Evolutionary conservation across 2,329 filamentous ascomycete species (phyloP), one percentile per base, ranked within the genome.

Genomic region (Fusarium sp.): DNA sequence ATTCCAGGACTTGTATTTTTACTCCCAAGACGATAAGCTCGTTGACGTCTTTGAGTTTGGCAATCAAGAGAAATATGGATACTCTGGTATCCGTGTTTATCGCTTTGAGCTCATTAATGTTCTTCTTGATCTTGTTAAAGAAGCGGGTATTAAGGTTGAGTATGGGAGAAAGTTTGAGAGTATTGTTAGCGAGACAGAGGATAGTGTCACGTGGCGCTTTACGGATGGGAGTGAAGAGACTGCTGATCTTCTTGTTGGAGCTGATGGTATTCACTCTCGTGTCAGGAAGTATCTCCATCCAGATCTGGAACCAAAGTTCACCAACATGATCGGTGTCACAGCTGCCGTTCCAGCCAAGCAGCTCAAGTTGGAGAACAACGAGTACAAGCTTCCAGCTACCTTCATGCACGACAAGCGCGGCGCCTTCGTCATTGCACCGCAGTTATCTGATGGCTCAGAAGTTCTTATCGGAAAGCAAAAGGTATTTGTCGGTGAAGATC

Each of bases 261-360:
- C 88, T 0, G 89, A 91, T 66, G 89, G 90, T 2, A 91, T 91
- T 56, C 87, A 91, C 75, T 90, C 88, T 1, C 82, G 80, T 1
- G 87, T 91, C 1, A 84, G 89, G 7, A 82, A 80, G 8, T 85
- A 89, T 47, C 80, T 91, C 0, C 83, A 86, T 51, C 86, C 88
- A 0, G 82, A 85, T 0, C 73, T 87, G 2, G 77, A 83, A 39
- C 86, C 89, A 3, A 82, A 80, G 3, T 91, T 89, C 74, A 86
- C 85, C 2, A 86, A 86, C 41, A 84, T 86, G 78, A 79, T 81
- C 17, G 84, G 82, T 14, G 80, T 87, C 28, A 80, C 80, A 5
- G 79, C 79, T 15, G 78, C 80, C 0, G 73, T 82, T 8, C 83
- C 83, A 0, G 83, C 79, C 1, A 71, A 77, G 3, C 82, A 86